Conservation (phyloP, 495 filamentous ascomycete genomes). For the Penicillium crystallinum region DNA sequence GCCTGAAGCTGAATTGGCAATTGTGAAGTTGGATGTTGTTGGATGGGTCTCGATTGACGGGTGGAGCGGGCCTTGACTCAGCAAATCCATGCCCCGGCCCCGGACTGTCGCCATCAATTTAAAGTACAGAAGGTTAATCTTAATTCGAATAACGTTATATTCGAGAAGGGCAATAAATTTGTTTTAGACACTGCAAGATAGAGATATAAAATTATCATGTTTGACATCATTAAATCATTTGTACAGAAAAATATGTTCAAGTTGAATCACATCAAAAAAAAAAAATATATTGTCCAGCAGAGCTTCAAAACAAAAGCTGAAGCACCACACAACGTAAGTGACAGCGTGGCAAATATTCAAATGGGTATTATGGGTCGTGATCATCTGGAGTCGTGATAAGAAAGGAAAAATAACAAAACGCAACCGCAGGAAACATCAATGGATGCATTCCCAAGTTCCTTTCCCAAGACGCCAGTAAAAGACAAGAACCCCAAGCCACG, state of each 20-base stretch:
- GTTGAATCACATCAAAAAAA: neutral
- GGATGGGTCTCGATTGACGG: neutral
- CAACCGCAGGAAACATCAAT: neutral
- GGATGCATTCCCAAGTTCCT: neutral
- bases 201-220: too few relatives aligned
- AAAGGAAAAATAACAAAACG: conserved; percentile 1
- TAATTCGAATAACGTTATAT: too few relatives aligned
- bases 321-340: conserved; percentile 5
- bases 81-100: neutral
- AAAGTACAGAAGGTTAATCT: neutral
- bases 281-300: neutral
- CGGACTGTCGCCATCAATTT: neutral
- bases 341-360: conserved; percentile 15
- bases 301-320: neutral
- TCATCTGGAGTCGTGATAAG: conserved; percentile 19
- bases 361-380: conserved; percentile 26
- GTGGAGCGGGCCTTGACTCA: neutral
- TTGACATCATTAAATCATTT: too few relatives aligned
- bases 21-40: neutral
- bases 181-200: too few relatives aligned
- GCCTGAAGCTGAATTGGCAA: neutral
- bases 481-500: conserved; percentile 3
- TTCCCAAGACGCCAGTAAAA: conserved; percentile 4
- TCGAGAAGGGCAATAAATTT: too few relatives aligned
- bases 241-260: too few relatives aligned